Base-by-base conservation (phyloP, 176 grass and related monocot species). In the Hsuehochloa calcarea region DNA sequence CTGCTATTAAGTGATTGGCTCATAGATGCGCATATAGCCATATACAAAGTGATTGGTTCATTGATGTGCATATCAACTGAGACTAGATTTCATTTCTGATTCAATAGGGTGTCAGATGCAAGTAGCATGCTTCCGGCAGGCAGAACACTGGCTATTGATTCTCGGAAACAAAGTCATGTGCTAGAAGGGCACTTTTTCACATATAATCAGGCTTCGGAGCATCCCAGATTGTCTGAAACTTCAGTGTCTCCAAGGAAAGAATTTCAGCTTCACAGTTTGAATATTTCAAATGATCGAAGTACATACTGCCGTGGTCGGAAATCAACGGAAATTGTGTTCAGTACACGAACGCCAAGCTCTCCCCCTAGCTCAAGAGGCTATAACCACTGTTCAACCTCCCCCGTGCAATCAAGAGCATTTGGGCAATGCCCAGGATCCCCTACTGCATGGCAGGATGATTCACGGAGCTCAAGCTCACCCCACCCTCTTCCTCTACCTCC, bases 401-500 rank as follows among this genome's bases (percentile, higher is more conserved):
- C 88, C 50, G 70, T 81, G 75, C 79, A 62, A 10, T 67, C 85
- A 51, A 87, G 83, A 90, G 64, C 75, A 70, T 87, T 87, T 20
- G 86, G 79, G 67, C 88, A 90, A 74, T 84, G 74, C 78, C 90
- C 88, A 78, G 63, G 65, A 74, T 95, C 93, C 39, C 90, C 93
- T 49, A 90, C 75, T 77, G 35, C 64, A 29, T 56, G 88, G 80
- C 90, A 95, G 81, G 88, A 92, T 46, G 88, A 89, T 79, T 65
- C 82, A 0, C 80, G 88, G 56, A 92, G 71, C 76, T 75, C 86
- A 37, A 91, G 81, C 41, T 91, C 81, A 75, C 83, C 85, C 4
- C 93, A 95, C 37, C 93, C 93, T 13, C 88, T 95, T 74, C 93
- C 93, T 51, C 90, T 80, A 82, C 93, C 93, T 40, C 93, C 93